Percentiles rank a stretch among this genome's conserved stretches.
Conservation (phyloP, 2,329 filamentous ascomycete species). For the Sclerotinia subarctica region DNA sequence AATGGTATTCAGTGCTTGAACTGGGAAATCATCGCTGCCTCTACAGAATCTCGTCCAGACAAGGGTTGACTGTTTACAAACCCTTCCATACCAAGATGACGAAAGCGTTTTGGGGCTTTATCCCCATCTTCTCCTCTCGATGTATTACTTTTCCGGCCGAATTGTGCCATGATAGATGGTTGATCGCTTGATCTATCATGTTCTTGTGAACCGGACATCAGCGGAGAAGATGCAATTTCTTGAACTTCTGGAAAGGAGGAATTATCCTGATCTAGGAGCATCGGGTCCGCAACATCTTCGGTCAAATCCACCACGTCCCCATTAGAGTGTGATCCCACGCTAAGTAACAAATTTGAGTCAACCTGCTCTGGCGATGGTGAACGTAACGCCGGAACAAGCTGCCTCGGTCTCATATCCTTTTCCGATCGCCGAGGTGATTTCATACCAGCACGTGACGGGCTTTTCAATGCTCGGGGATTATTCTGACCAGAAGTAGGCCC, state of each 20-base stretch:
- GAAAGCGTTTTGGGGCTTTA: neutral
- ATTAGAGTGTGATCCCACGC: neutral
- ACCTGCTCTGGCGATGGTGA: neutral
- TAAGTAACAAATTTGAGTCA: neutral
- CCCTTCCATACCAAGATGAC: neutral
- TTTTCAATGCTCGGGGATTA: neutral
- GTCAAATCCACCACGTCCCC: conserved; percentile 13
- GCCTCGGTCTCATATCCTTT: neutral
- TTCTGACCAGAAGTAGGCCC: neutral
- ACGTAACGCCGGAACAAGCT: neutral
- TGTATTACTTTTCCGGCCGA: neutral
- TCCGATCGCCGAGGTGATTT: neutral
- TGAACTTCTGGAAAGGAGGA: neutral
- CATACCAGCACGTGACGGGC: neutral
- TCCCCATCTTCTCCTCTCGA: neutral
- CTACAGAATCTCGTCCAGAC: conserved; percentile 3
- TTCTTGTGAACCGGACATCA: neutral
- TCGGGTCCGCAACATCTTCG: neutral
- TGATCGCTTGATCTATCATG: neutral
- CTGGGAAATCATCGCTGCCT: conserved; percentile 1
- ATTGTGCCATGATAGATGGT: neutral
- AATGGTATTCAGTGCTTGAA: neutral
- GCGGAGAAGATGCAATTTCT: neutral
- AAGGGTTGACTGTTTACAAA: neutral
- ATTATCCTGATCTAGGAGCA: conserved; percentile 3